These are phyloP conservation scores for Rhododendron molle DNA, from an alignment of 148 eudicot genomes.

Conservation along the genomic window DNA sequence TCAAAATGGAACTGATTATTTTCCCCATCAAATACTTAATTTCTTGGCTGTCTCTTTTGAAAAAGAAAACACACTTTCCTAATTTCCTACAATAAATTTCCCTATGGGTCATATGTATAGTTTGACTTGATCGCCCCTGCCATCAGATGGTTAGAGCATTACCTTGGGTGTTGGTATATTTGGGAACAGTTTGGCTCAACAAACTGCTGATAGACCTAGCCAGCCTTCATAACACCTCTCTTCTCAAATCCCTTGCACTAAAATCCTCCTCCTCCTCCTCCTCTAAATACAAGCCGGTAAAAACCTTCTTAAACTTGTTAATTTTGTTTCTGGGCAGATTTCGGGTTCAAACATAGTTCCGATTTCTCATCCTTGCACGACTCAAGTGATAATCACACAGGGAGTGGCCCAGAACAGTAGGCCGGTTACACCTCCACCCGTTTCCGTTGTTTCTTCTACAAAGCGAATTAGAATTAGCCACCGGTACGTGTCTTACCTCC, in stretches of 20 bases:
- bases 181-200: not conserved
- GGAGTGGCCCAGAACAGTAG: not conserved
- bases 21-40: not conserved
- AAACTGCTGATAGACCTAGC: not conserved
- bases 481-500: not conserved
- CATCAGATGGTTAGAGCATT: no score
- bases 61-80: not conserved
- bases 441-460: not conserved
- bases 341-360: not conserved
- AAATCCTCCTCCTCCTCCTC: not conserved
- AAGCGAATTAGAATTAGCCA: not conserved
- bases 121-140: no score
- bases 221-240: not conserved
- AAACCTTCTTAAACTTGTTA: not conserved
- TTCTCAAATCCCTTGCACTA: not conserved
- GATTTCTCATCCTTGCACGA: not conserved
- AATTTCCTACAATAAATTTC: not conserved
- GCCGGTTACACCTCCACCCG: conserved; percentile 3
- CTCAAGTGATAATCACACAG: not conserved
- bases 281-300: not conserved
- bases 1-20: not conserved
- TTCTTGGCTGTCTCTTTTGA: not conserved
- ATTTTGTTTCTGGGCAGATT: not conserved
- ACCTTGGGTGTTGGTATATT: no score
- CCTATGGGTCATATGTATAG: no score